phyloP scores from a whole-genome alignment of 768 basidiomycete species.

The Psilocybe cubensis region DNA sequence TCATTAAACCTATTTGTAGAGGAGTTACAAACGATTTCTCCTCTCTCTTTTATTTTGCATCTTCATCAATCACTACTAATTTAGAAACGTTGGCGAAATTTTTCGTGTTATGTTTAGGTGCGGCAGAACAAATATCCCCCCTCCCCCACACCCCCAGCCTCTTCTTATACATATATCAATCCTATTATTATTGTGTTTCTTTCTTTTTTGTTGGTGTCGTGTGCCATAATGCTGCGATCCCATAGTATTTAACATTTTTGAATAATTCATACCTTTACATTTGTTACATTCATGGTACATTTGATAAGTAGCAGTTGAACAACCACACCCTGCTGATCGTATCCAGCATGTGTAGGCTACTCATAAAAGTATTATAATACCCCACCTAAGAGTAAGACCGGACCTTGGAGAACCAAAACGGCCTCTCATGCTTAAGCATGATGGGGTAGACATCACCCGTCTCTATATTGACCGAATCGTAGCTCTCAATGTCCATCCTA shows the following conservation, averaged over 20 bases:
- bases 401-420: conserved; percentile 96
- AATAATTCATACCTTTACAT: too few relatives aligned
- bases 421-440: conserved; percentile 78
- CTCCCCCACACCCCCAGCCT: too few relatives aligned
- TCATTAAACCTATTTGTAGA: not conserved
- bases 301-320: too few relatives aligned
- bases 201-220: not conserved
- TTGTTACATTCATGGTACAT: too few relatives aligned
- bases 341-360: too few relatives aligned
- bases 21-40: not conserved
- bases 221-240: too few relatives aligned
- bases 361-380: too few relatives aligned
- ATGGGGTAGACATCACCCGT: conserved; percentile 75
- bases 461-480: conserved; percentile 76
- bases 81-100: not conserved
- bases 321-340: too few relatives aligned
- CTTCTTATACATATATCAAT: too few relatives aligned
- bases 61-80: not conserved
- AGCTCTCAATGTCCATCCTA: conserved; percentile 72
- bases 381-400: conserved; percentile 70
- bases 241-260: too few relatives aligned
- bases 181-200: not conserved
- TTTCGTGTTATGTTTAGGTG: too few relatives aligned
- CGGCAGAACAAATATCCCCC: not conserved
- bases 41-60: too few relatives aligned